Base-by-base conservation (phyloP, 2,329 filamentous ascomycete species). In the Calonectria hongkongensis region DNA sequence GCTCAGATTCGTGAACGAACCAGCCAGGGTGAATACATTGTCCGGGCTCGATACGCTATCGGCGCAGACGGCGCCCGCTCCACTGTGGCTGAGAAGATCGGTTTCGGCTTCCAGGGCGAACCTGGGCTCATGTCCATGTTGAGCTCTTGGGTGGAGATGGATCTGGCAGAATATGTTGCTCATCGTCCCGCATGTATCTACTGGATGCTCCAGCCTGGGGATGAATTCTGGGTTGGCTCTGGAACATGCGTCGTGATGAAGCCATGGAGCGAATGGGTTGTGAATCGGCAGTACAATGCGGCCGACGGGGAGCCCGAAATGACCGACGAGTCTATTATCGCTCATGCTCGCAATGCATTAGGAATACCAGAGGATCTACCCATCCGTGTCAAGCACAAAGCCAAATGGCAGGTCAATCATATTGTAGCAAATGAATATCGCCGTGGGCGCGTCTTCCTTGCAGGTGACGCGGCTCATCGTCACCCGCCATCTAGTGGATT, bases 51-150 rank as follows among this genome's bases (percentile, higher is more conserved):
- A 25, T 58, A 58, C 7, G 54, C 33, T 3, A 63, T 76, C 5
- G 74, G 74, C 0, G 70, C 73, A 6, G 74, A 76, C 27, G 73
- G 74, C 41, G 74, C 73, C 4, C 58, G 68, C 2, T 76, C 74
- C 6, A 54, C 25, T 2, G 71, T 75, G 12, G 73, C 73, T 3
- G 30, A 74, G 25, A 68, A 73, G 12, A 50, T 54, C 3, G 73
- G 71, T 4, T 71, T 75, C 16, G 66, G 68, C 1, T 73, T 76
- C 41, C 28, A 69, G 3, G 73, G 74, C 16, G 71, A 76, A 43
- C 73, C 73, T 4, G 21, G 54, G 3, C 54, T 58, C n/a, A 58
- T 58, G 54, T 58, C 54, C 4, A 58, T 58, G 54, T 4, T 58
- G 4, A 58, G 54, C 15, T 58, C 54, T 3, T 58, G 54, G 54